Base-by-base conservation (phyloP, 371 early-diverging fungal species). In the Apophysomyces trapeziformis region DNA sequence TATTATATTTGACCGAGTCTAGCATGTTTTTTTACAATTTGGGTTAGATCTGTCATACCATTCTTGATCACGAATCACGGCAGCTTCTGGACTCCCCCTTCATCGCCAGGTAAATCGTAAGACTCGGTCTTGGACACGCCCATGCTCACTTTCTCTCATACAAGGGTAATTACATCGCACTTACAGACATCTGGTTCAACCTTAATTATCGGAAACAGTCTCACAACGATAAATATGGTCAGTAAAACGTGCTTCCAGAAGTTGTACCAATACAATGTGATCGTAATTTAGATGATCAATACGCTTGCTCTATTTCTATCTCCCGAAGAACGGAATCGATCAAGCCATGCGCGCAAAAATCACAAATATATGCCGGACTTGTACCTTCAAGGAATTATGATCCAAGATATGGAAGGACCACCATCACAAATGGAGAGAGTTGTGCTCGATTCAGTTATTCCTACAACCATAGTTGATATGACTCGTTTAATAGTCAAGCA, bases 141-240 rank as follows among this genome's bases (percentile, higher is more conserved):
- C 2, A 26, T 26, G 32, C 16, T 56, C 16, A 41, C 54, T 13
- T 7, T 58, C 7, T 41, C 41, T 5, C 44, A 35, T 44, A 59
- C 11, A 67, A 84, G 85, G 45, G 77, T 85, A 38, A 84, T 87
- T 38, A 87, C 87, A 11, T 85, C 85, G 0, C 87, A 87, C 63
- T 67, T 87, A 14, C 84, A 85, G 62, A 85, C 87, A 12, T 77
- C 78, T 63, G 83, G 80, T 0, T 87, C 85, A 0, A 84, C 87
- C 0, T 70, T 87, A 5, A 67, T 87, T 2, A 68, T 83, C 0
- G 87, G 87, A 54, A 84, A 82, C 58, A 84, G 76, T 26, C 73
- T 87, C 11, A 81, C 83, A 5, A 80, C 78, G n/a, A 84, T 87
- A 82, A 87, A 87, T 61, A 82, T 78, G 83, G 87, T 84, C n/a